Base-by-base conservation (phyloP, 2,329 filamentous ascomycete genomes). In the Pseudopyrenochaeta lycopersici region DNA sequence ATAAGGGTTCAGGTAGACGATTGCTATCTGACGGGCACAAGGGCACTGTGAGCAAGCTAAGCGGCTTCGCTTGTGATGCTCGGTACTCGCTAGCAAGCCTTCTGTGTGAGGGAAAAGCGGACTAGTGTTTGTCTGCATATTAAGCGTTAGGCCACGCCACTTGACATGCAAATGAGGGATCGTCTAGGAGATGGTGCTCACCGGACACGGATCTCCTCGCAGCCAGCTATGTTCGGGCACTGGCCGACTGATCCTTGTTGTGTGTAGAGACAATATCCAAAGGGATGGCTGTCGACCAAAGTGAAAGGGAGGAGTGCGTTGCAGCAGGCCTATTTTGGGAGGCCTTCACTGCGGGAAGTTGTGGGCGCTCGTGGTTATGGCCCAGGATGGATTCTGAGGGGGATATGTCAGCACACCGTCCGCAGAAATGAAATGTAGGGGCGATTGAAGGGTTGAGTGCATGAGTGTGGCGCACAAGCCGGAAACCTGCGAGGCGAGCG, bases 391-490 rank as follows among this genome's bases (percentile, higher is more conserved):
- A 39, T 54, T 43, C 66, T 69, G 49, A 49, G 47, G 56, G 49
- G 30, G 46, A 59, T 55, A 58, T 67, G 69, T 75, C 63, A 75
- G 72, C 65, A 58, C 62, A 64, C 47, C 49, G 59, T 49, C 53
- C 63, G 53, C 46, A 62, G 46, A 52, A 49, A 46, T 54, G 52
- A 62, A 68, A 52, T 62, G 65, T 67, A 66, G 63, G n/a, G 53
- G 65, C 59, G 39, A 58, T 61, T 57, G 51, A 49, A 52, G 63
- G 67, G 66, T 56, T 63, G 66, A 62, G 66, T 72, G 69, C 71
- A 74, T 66, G 62, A 56, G 60, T 67, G 72, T 74, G 71, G 72
- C 72, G 71, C 67, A 72, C 70, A 73, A 58, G 46, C 52, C 59
- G 62, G 62, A 60, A 65, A 59, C 60, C 57, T 54, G 58, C 59